Base-by-base conservation (phyloP, 2,329 filamentous ascomycete species). In the Pyrenophora graminea region DNA sequence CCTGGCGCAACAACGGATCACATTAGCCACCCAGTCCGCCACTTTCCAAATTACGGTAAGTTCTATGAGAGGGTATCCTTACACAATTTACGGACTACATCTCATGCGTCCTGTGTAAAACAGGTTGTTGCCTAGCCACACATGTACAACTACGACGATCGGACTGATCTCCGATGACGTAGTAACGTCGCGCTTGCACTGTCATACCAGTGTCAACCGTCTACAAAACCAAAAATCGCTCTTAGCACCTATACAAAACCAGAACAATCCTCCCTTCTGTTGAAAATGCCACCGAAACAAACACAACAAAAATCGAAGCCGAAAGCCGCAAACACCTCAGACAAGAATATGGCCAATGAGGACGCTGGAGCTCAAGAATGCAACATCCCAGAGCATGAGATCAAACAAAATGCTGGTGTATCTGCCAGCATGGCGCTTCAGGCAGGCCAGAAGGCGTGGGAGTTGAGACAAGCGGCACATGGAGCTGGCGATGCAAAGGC, bases 391-490 rank as follows among this genome's bases (percentile, higher is more conserved):
- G 64, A 72, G 8, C 62, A 63, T 52, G 71, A 74, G n/a, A 65
- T 73, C 45, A 73, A 73, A 43, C 71, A 74, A 44, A 73, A 71
- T 56, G 68, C 71, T 5, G 68, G 67, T 23, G 63, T 72, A n/a
- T 71, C 70, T 6, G 72, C 71, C n/a, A 64, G 47, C 12, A 64
- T 72, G 61, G 72, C 72, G 6, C 63, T 74, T 23, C 64, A 73
- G 55, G 72, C 70, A 0, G 56, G 59, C 25, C 69, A 73, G 51
- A 74, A 75, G 39, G 73, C 73, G 2, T 72, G 67, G 60, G 71
- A 75, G 2, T 45, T 73, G n/a, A 63, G 69, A 37, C 71, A 75
- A 61, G 73, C 73, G 37, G 73, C 73, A 19, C 68, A 71, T 43
- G 73, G 62, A n/a, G 71, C 72, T 2, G 71, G 67, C 19, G 71